Evolutionary conservation across 2,329 filamentous ascomycete species (phyloP).

Genomic region (Aspergillus phoenicis): DNA sequence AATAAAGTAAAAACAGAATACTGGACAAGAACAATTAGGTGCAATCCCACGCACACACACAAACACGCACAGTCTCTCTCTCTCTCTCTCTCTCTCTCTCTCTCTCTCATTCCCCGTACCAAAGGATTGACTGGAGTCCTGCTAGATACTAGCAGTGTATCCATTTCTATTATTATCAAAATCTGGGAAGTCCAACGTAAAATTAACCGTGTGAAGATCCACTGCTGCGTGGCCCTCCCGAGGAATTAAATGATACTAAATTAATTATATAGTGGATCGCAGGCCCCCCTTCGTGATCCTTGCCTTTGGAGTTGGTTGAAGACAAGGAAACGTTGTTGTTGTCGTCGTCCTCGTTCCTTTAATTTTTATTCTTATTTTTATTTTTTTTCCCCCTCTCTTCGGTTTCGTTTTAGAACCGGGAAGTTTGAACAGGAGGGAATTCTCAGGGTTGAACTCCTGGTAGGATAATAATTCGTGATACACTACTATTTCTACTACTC

Average conservation of each 20-base stretch:
- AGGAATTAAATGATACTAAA: constrained; percentile 21
- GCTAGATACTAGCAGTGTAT: not conserved
- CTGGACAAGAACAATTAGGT: not conserved
- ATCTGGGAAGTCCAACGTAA: not conserved
- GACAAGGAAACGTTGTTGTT: not conserved
- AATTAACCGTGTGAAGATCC: constrained; percentile 21
- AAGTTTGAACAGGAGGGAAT: no score
- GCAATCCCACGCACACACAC: not conserved
- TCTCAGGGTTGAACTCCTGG: no score
- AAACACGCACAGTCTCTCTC: no score
- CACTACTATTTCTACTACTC: no score
- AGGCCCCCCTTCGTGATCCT: constrained; percentile 25
- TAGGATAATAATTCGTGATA: not conserved
- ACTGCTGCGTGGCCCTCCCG: constrained; percentile 28
- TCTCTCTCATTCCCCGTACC: no score
- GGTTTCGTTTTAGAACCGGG: no score
- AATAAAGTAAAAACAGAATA: not conserved
- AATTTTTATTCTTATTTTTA: not conserved
- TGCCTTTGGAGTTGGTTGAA: constrained; percentile 13
- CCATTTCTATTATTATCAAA: constrained; percentile 16
- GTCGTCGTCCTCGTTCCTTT: not conserved
- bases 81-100: no score
- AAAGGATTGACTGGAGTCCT: no score
- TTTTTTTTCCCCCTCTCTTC: not conserved
- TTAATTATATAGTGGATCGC: constrained; percentile 20